Evolutionary conservation across 345 rosid species (phyloP), one percentile per base, ranked within the genome.

Genomic region (Hypericum androsaemum): DNA sequence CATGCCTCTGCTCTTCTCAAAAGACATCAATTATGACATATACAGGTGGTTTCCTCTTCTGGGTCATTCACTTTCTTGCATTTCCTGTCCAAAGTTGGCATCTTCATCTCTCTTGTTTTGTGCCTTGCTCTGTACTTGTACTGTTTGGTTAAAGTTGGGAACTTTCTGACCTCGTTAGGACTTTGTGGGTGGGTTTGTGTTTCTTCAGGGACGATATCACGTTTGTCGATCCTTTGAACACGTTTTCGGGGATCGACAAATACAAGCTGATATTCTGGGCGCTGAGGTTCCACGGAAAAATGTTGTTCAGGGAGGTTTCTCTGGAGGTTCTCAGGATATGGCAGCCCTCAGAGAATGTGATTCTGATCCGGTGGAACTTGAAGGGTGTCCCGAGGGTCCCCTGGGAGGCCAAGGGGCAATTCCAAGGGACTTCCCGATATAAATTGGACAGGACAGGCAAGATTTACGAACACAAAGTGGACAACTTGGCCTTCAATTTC

Each of bases 291-390:
- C 94, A 89, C 59, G 95, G 95, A n/a, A 86, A 72, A 65, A 72
- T 89, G 40, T 65, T 89, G 39, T 83, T 89, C 58, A 80, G 79
- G 10, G 94, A 89, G 40, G 84, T 90, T 52, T 80, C 92, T 5
- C 76, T 90, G 8, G 96, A 87, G 59, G 73, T 90, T 8, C 78
- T 60, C 51, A 82, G 96, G 78, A 69, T 84, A 37, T 90, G 98
- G 98, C 95, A 90, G 67, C 98, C 98, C 53, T 90, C 96, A 38
- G 98, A 90, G 77, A 84, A 87, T 63, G 79, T 80, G 70, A 90
- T 90, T 58, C 65, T 87, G 22, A 80, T 90, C 43, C 79, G 98
- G 78, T 90, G 98, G 98, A 82, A 82, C 52, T 71, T 84, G 62
- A 86, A 77, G 47, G 97, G 94, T 43, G 82, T 82, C 57, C 96